phyloP scores from a whole-genome alignment of 2,329 filamentous ascomycete species.

The Ceratocystis lukuohia region DNA sequence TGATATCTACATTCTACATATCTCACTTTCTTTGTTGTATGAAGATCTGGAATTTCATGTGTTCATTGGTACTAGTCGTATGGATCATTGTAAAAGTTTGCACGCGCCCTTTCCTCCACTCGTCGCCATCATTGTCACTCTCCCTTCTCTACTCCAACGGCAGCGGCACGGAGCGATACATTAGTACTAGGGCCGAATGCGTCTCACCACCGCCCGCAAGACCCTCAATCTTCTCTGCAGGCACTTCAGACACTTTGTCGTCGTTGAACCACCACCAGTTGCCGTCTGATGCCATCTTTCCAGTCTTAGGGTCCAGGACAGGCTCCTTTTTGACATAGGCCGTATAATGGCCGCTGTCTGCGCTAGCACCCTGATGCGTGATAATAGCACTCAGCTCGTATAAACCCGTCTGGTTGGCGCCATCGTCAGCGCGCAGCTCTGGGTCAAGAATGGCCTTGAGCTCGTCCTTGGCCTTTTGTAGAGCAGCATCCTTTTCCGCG shows the following conservation, averaged over 20 bases:
- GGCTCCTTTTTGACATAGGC: slow-evolving; percentile 91
- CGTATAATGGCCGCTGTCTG: slow-evolving; percentile 96
- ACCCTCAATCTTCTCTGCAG: slow-evolving; percentile 77
- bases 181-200: slow-evolving; percentile 66
- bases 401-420: slow-evolving; percentile 82
- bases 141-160: slow-evolving; percentile 33
- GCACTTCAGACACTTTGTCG: slow-evolving; percentile 88
- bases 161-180: slow-evolving; percentile 63
- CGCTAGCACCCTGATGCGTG: slow-evolving; percentile 90
- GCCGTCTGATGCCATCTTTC: slow-evolving; percentile 71
- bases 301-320: slow-evolving; percentile 56
- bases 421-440: slow-evolving; percentile 60
- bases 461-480: slow-evolving; percentile 76
- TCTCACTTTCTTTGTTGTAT: too few species aligned
- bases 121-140: background rate
- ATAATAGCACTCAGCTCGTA: slow-evolving; percentile 92
- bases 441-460: slow-evolving; percentile 64
- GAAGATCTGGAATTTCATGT: background rate
- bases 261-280: slow-evolving; percentile 99
- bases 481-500: slow-evolving; percentile 61
- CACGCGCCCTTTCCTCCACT: background rate
- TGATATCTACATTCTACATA: too few species aligned
- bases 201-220: slow-evolving; percentile 81
- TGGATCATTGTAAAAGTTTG: slow-evolving; percentile 5
- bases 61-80: background rate